Conservation (phyloP, 2,329 filamentous ascomycete genomes). For the Phyllosticta paracitricarpa region DNA sequence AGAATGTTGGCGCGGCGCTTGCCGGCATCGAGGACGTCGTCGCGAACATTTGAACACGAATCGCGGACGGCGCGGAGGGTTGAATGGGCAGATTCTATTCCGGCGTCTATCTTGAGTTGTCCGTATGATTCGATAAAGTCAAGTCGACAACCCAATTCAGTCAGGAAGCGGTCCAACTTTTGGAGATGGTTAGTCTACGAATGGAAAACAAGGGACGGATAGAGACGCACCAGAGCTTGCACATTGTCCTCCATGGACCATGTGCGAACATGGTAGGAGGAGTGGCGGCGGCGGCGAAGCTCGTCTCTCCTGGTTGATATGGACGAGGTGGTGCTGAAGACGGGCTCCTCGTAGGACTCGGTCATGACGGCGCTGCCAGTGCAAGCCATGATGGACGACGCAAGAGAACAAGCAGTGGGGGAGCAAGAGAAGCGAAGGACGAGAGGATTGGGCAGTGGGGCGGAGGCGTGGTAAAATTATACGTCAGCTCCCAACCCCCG, state of each 20-base stretch:
- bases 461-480: not conserved
- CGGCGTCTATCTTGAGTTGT: conserved; percentile 71
- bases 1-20: conserved; percentile 75
- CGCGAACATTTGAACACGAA: conserved; percentile 80
- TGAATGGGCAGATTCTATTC: conserved; percentile 73
- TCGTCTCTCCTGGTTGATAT: conserved; percentile 22
- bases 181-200: conserved; percentile 15
- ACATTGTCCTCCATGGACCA: conserved; percentile 40
- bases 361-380: conserved; percentile 15
- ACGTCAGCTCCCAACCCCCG: not conserved
- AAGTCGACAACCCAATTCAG: conserved; percentile 75
- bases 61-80: conserved; percentile 80
- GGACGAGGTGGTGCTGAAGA: conserved; percentile 29
- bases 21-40: conserved; percentile 80
- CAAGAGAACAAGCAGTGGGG: not conserved
- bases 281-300: conserved; percentile 35
- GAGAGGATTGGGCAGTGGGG: not conserved
- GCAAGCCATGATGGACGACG: conserved; percentile 18
- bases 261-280: conserved; percentile 34
- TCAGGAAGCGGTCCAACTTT: conserved; percentile 69
- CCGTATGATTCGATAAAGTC: conserved; percentile 84
- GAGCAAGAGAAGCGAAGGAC: not conserved
- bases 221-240: conserved; percentile 29
- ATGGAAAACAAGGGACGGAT: conserved; percentile 1
- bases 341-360: conserved; percentile 34